phyloP scores from a whole-genome alignment of 2,329 filamentous ascomycete genomes.

The Diaporthe longicolla region DNA sequence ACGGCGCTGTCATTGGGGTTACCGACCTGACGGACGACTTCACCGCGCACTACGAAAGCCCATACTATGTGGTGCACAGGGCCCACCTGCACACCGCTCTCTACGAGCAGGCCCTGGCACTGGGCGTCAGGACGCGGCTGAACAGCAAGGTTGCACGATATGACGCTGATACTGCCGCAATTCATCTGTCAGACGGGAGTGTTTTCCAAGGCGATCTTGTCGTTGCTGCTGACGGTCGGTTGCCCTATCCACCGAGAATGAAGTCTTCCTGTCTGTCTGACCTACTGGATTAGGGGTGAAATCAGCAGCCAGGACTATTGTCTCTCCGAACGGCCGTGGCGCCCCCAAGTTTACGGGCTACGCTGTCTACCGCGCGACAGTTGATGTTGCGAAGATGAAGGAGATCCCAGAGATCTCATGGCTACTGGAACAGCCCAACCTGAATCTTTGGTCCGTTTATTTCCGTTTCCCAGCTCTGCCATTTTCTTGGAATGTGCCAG shows the following conservation, averaged over 20 bases:
- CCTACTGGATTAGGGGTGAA: slow-evolving; percentile 47
- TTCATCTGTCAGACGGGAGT: slow-evolving; percentile 46
- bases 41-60: slow-evolving; percentile 48
- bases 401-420: slow-evolving; percentile 54
- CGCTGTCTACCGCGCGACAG: slow-evolving; percentile 58
- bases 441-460: slow-evolving; percentile 55
- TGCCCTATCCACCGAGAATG: neutral
- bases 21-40: slow-evolving; percentile 53
- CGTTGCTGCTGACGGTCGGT: slow-evolving; percentile 54
- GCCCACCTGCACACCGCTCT: slow-evolving; percentile 52
- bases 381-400: slow-evolving; percentile 55
- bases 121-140: slow-evolving; percentile 47
- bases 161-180: slow-evolving; percentile 44
- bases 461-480: too few relatives aligned
- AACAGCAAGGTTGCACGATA: slow-evolving; percentile 46
- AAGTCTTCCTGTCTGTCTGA: neutral
- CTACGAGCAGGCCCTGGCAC: slow-evolving; percentile 46
- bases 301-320: slow-evolving; percentile 48
- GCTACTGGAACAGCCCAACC: slow-evolving; percentile 55
- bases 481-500: too few relatives aligned
- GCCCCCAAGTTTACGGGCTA: slow-evolving; percentile 52
- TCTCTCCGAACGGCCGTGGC: slow-evolving; percentile 40
- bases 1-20: slow-evolving; percentile 50
- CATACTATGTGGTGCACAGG: slow-evolving; percentile 52
- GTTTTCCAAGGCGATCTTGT: slow-evolving; percentile 50